Conservation (phyloP, 2,329 filamentous ascomycete genomes). For the Fusarium sp. region DNA sequence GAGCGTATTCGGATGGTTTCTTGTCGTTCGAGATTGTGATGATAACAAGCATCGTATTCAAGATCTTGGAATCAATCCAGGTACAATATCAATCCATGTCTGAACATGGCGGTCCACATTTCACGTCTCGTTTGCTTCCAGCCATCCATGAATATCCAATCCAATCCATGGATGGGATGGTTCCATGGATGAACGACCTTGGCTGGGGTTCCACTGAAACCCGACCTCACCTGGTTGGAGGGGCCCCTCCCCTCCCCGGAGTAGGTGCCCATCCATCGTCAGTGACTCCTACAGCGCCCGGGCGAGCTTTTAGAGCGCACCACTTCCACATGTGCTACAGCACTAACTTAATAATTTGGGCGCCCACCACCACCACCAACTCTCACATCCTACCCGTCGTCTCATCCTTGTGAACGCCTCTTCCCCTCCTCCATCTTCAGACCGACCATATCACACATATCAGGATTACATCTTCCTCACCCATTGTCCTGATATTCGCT, state of each 20-base stretch:
- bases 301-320: not conserved
- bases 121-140: not conserved
- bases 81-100: not conserved
- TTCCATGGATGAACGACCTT: not conserved
- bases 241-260: not conserved
- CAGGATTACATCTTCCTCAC: not conserved
- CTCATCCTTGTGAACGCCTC: conserved; percentile 20
- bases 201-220: conserved; percentile 1
- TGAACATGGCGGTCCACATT: not conserved
- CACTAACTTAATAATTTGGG: conserved; percentile 2
- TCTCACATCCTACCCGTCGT: conserved; percentile 5
- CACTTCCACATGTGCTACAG: not conserved
- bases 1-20: not conserved
- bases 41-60: not conserved
- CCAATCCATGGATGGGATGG: not conserved
- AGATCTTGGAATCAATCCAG: not conserved
- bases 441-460: not conserved
- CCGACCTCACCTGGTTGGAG: not conserved
- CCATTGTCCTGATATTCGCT: not conserved
- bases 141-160: not conserved
- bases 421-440: not conserved
- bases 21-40: not conserved
- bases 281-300: not conserved
- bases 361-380: not conserved
- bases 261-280: not conserved